A percentile compares a stretch with the other conserved stretches of the same genome.
phyloP scores from a whole-genome alignment of 2,329 filamentous ascomycete genomes.

The Teratosphaeria nubilosa region DNA sequence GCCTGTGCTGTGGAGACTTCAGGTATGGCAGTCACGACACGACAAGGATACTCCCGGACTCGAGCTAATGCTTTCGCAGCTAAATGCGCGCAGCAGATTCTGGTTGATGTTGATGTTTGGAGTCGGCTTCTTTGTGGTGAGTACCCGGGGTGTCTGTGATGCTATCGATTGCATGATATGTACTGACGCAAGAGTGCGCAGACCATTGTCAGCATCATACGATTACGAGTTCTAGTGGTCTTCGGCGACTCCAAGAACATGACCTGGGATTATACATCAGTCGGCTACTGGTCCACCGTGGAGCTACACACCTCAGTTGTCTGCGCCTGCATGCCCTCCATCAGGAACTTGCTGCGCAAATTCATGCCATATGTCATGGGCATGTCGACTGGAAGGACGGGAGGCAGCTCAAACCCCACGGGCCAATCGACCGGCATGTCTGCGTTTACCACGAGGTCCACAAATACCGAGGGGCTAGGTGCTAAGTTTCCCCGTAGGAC shows the following conservation, averaged over 20 bases:
- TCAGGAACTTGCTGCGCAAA: constrained; percentile 3
- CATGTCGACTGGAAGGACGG: constrained; percentile 1
- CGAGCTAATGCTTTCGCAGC: not conserved
- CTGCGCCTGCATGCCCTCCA: constrained; percentile 9
- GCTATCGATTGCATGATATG: not conserved
- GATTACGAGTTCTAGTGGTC: constrained; percentile 5
- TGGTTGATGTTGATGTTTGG: constrained; percentile 6
- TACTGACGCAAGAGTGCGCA: not conserved
- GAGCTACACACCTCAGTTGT: constrained; percentile 7
- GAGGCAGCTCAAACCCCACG: not conserved
- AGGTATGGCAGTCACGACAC: not conserved
- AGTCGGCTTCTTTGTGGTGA: constrained; percentile 6
- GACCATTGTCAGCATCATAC: constrained; percentile 7
- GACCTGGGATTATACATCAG: constrained; percentile 4
- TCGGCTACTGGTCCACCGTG: constrained; percentile 6
- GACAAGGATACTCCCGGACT: not conserved
- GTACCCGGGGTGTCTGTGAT: not conserved
- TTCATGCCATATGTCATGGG: constrained; percentile 3
- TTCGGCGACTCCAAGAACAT: constrained; percentile 6
- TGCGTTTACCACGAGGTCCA: too few species aligned
- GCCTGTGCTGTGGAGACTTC: constrained; percentile 5
- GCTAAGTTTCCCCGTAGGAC: not conserved
- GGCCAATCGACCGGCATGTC: not conserved
- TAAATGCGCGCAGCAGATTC: constrained; percentile 7
- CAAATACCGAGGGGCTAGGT: not conserved